Conservation (phyloP, 345 rosid species). For the Boechera retrofracta region DNA sequence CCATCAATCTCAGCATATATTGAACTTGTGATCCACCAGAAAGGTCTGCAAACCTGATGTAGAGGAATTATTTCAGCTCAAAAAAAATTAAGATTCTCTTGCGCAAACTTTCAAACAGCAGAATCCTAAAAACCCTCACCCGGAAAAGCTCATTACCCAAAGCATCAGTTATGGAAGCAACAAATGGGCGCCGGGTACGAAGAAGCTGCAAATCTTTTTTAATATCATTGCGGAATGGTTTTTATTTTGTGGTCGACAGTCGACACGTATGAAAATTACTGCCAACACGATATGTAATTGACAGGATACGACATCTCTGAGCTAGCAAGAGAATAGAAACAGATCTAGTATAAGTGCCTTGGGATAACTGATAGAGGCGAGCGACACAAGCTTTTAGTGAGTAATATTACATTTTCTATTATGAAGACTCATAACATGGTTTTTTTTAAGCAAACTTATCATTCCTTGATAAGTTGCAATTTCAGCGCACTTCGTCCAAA, state of each 20-base stretch:
- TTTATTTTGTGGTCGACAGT: slow-evolving; percentile 8
- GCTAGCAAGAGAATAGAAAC: slow-evolving; percentile 3
- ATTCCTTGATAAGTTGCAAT: neutral
- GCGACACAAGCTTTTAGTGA: neutral
- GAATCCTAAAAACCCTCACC: slow-evolving; percentile 53
- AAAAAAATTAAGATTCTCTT: slow-evolving; percentile 30
- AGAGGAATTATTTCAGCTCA: slow-evolving; percentile 41
- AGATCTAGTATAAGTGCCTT: neutral
- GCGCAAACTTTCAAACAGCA: slow-evolving; percentile 21
- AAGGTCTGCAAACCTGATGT: slow-evolving; percentile 86
- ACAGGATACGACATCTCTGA: neutral
- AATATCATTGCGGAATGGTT: neutral
- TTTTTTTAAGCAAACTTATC: slow-evolving; percentile 1
- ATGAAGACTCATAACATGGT: neutral
- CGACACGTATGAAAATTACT: neutral
- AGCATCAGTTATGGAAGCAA: slow-evolving; percentile 77
- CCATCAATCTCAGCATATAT: slow-evolving; percentile 90
- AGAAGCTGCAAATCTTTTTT: slow-evolving; percentile 60
- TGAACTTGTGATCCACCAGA: slow-evolving; percentile 97
- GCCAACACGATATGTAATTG: slow-evolving; percentile 3
- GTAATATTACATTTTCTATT: neutral
- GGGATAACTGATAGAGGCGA: slow-evolving; percentile 3
- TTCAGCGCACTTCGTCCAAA: slow-evolving; percentile 1
- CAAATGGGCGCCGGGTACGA: slow-evolving; percentile 88
- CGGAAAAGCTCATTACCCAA: slow-evolving; percentile 77